Evolutionary conservation across 192 early-diverging fungal species (phyloP), one percentile per base, ranked within the genome.

Genomic region (Linnemannia zychae): DNA sequence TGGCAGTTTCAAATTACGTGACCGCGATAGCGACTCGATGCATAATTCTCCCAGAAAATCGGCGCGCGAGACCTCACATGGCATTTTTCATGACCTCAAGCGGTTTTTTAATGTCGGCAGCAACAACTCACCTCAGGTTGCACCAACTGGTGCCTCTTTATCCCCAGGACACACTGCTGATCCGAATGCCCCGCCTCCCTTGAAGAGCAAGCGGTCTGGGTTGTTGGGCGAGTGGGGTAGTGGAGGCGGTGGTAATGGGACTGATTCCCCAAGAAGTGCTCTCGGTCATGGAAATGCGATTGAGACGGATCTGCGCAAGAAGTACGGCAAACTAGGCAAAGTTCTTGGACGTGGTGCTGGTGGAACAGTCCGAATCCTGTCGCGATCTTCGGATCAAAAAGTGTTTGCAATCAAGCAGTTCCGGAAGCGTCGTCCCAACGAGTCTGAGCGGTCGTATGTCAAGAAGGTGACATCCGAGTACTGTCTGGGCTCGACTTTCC

Each of bases 381-480:
- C 90, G n/a, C 88, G 92, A 31, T 74, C 83, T 0, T 89, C 91
- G 33, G 89, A 95, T 86, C 89, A 94, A 78, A 91, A 90, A 78
- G 84, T 90, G 63, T 94, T 93, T 87, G 95, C 95, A 0, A 93
- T 95, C 81, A 96, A 96, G 80, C 94, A 96, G 87, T 96, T 97
- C 86, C 90, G 95, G 69, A 91, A 92, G 76, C 89, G 93, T n/a
- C 77, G 89, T 7, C 57, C 74, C 7, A 87, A 94, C 47, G 96
- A 96, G 84, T 90, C 90, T 20, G 92, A 94, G 72, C 92, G 93
- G 37, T 90, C 91, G 1, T 97, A 96, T 79, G 90, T 94, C 84
- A 96, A 97, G 88, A 95, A 96, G 78, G 90, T 96, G 57, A 94
- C 94, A 9, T 93, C 93, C 1, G 96, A 97, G 83, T 97, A 95